phyloP scores from a whole-genome alignment of 2,329 filamentous ascomycete genomes.

The Fusarium pseudocircinatum region DNA sequence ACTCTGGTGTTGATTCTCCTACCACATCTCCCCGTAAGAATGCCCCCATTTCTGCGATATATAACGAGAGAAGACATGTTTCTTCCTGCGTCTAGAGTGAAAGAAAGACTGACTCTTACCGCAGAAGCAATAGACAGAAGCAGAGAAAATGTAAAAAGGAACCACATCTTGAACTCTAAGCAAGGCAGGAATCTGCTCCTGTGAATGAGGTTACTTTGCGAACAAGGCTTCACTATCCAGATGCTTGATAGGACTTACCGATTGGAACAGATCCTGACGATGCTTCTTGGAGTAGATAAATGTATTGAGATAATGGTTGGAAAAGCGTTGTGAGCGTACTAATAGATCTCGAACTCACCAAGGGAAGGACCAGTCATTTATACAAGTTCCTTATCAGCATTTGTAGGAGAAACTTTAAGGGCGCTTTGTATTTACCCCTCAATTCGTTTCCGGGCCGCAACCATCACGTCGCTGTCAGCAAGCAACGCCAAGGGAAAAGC shows the following conservation, averaged over 20 bases:
- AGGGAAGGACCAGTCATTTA: too few species aligned
- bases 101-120: fast-evolving
- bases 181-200: background rate
- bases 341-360: fast-evolving
- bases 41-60: fast-evolving
- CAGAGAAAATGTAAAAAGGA: fast-evolving
- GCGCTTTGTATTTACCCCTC: fast-evolving
- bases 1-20: fast-evolving
- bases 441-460: fast-evolving
- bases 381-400: background rate
- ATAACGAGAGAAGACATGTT: fast-evolving
- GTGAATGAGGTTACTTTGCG: fast-evolving
- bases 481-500: background rate
- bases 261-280: fast-evolving
- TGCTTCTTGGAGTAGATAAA: fast-evolving
- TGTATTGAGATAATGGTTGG: fast-evolving
- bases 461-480: too few species aligned
- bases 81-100: fast-evolving
- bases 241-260: background rate
- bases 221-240: background rate
- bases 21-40: fast-evolving
- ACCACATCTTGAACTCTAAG: background rate
- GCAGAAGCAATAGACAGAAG: background rate
- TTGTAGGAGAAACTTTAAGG: background rate
- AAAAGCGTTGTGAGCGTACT: fast-evolving